Evolutionary conservation across 805 yeast genomes (phyloP).

Genomic region (Kluyveromyces starmeri): DNA sequence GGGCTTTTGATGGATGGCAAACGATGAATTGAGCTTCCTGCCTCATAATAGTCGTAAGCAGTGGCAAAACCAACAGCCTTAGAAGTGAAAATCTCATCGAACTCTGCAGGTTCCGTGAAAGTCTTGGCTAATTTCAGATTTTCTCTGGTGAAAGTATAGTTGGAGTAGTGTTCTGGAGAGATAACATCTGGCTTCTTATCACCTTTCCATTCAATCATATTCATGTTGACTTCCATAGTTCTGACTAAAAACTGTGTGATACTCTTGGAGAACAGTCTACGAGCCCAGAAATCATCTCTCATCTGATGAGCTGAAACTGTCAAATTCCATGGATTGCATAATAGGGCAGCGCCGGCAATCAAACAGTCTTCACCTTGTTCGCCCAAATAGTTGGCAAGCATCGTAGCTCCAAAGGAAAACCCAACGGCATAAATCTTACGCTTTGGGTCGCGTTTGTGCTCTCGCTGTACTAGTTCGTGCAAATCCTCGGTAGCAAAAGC

Average conservation of each 20-base stretch:
- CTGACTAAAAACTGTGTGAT: constrained; percentile 35
- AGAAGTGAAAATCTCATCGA: constrained; percentile 56
- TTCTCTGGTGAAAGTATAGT: constrained; percentile 26
- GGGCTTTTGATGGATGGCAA: constrained; percentile 53
- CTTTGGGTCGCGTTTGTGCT: constrained; percentile 45
- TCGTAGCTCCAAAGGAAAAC: constrained; percentile 64
- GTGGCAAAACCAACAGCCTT: constrained; percentile 53
- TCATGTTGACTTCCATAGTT: constrained; percentile 37
- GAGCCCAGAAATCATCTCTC: constrained; percentile 31
- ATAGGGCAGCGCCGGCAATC: constrained; percentile 47
- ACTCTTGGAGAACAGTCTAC: constrained; percentile 33
- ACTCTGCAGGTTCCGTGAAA: constrained; percentile 39
- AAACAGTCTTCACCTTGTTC: constrained; percentile 49
- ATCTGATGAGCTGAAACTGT: constrained; percentile 43
- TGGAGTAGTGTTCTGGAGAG: constrained; percentile 15
- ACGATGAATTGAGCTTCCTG: constrained; percentile 53
- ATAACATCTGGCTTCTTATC: constrained; percentile 12
- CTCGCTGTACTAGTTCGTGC: constrained; percentile 44
- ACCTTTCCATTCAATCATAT: constrained; percentile 26
- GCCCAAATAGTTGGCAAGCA: constrained; percentile 59
- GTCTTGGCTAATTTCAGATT: constrained; percentile 30
- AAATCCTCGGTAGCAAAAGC: constrained; percentile 66
- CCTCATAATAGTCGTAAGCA: constrained; percentile 55
- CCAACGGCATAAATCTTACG: constrained; percentile 62
- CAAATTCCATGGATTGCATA: constrained; percentile 72